Percentiles rank a stretch among this genome's conserved stretches.
phyloP scores from a whole-genome alignment of 2,329 filamentous ascomycete genomes.

The Fusarium chuoi region DNA sequence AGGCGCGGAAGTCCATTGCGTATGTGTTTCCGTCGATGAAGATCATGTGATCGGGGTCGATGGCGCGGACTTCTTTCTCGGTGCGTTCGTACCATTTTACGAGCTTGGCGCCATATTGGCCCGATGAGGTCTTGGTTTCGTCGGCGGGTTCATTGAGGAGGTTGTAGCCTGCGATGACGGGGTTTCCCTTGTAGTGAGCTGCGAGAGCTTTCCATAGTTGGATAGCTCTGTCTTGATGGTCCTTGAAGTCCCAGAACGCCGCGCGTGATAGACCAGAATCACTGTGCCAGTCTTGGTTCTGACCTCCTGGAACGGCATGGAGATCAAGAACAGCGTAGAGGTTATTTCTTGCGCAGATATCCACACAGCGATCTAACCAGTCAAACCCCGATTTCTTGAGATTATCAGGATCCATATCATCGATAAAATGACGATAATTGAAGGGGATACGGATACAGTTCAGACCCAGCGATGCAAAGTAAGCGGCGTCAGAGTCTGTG shows the following conservation, averaged over 20 bases:
- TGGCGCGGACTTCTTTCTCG: constrained; percentile 52
- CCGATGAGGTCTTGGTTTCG: constrained; percentile 38
- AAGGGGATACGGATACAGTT: constrained; percentile 70
- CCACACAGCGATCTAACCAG: constrained; percentile 59
- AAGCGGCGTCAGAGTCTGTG: constrained; percentile 66
- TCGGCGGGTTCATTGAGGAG: constrained; percentile 49
- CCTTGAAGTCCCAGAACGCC: constrained; percentile 59
- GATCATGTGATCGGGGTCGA: constrained; percentile 60
- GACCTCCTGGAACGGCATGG: constrained; percentile 57
- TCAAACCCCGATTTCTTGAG: constrained; percentile 61
- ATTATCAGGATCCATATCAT: constrained; percentile 61
- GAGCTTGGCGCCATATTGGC: constrained; percentile 44
- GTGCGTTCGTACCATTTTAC: constrained; percentile 54
- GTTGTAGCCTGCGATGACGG: constrained; percentile 55
- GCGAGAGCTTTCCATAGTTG: constrained; percentile 57
- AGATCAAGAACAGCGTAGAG: constrained; percentile 59
- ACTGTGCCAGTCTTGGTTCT: constrained; percentile 61
- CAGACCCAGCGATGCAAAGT: constrained; percentile 64
- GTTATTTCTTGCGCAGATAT: constrained; percentile 55
- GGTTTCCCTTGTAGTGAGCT: constrained; percentile 54
- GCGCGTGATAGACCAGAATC: constrained; percentile 52
- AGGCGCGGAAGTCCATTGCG: constrained; percentile 60
- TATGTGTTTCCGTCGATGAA: constrained; percentile 65
- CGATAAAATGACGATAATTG: constrained; percentile 68
- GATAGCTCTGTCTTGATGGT: constrained; percentile 57